A percentile compares a stretch with the other conserved stretches of the same genome.
Evolutionary conservation across 1,139 yeast genomes (phyloP).

Genomic region (Candida dubliniensis): DNA sequence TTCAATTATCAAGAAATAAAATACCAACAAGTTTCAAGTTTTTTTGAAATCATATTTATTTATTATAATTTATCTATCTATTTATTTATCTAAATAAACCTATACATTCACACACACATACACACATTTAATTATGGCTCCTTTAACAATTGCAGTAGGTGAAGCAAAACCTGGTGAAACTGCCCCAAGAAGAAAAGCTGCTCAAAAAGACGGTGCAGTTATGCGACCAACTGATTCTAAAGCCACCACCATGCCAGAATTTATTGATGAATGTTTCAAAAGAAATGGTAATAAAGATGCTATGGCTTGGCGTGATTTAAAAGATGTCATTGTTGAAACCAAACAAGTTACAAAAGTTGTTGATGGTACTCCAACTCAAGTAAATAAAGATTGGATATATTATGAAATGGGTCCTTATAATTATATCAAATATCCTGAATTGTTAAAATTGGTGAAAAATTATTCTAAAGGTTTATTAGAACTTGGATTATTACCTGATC

Average conservation of each 20-base stretch:
- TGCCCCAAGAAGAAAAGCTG: constrained; percentile 80
- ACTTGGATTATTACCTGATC: constrained; percentile 69
- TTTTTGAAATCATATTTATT: no score
- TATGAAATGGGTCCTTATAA: constrained; percentile 77
- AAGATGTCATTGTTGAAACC: constrained; percentile 72
- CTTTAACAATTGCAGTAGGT: constrained; percentile 68
- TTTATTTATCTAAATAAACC: no score
- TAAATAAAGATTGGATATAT: constrained; percentile 84
- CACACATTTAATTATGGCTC: constrained; percentile 15
- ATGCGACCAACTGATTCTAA: constrained; percentile 59
- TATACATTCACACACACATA: no score
- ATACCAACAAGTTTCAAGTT: no score
- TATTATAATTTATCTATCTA: no score
- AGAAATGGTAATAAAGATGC: constrained; percentile 55
- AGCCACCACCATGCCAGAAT: constrained; percentile 71
- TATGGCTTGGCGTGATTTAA: constrained; percentile 79
- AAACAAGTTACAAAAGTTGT: constrained; percentile 74
- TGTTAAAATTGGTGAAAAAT: constrained; percentile 48
- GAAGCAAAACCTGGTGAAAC: constrained; percentile 84
- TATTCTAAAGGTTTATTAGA: constrained; percentile 76
- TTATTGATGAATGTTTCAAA: constrained; percentile 60
- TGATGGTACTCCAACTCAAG: constrained; percentile 70
- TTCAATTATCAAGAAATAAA: no score
- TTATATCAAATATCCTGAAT: constrained; percentile 61
- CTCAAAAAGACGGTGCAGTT: constrained; percentile 55